phyloP scores from a whole-genome alignment of 177 flowering plant species.

The Telopea speciosissima region DNA sequence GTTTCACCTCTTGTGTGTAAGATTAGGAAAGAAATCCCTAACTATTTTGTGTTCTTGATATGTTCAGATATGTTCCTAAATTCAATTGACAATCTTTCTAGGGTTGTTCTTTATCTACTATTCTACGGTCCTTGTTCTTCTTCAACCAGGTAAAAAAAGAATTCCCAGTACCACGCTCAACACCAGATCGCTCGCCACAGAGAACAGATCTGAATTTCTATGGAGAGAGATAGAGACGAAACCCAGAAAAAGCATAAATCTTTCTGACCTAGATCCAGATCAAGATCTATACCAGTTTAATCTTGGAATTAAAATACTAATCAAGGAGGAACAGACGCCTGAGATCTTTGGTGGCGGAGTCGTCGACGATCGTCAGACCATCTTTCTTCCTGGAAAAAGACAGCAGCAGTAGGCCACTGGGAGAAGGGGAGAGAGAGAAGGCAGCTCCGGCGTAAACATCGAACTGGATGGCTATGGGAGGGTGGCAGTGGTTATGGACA shows the following conservation, averaged over 20 bases:
- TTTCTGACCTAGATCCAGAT: background rate
- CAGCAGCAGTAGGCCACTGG: conserved; percentile 56
- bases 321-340: conserved; percentile 60
- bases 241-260: too few species aligned
- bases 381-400: conserved; percentile 44
- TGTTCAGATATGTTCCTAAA: too few species aligned
- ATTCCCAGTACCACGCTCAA: too few species aligned
- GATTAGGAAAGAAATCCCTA: too few species aligned
- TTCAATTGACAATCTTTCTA: too few species aligned
- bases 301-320: background rate
- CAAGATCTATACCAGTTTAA: background rate
- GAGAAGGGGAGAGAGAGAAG: conserved; percentile 48
- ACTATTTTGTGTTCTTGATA: too few species aligned
- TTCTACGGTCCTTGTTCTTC: too few species aligned
- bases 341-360: conserved; percentile 62
- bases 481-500: too few species aligned
- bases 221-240: background rate
- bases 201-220: conserved; percentile 4
- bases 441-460: conserved; percentile 74
- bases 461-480: conserved; percentile 11
- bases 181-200: too few species aligned
- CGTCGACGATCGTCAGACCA: conserved; percentile 24
- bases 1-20: too few species aligned
- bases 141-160: conserved; percentile 16
- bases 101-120: too few species aligned